Evolutionary conservation across 768 basidiomycete species (phyloP), one percentile per base, ranked within the genome.

Genomic region (Phylloporus arenicola): DNA sequence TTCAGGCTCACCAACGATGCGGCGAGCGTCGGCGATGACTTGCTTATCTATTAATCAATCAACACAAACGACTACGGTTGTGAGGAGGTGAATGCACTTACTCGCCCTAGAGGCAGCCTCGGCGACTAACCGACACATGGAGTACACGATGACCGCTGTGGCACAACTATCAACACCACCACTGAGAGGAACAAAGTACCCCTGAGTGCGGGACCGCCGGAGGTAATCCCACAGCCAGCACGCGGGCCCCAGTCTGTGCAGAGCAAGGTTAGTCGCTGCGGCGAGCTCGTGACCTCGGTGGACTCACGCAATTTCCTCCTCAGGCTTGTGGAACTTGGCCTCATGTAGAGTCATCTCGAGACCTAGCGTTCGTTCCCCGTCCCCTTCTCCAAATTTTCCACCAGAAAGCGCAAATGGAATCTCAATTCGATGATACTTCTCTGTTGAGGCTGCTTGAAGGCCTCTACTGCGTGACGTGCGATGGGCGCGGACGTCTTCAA

Each of bases 201-300:
- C 96, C 56, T 92, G 89, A 0, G 87, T 92, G 9, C 90, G 77
- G 6, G 95, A 98, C 39, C 96, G 83, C 33, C 96, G 80, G 27
- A 99, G 81, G 63, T 98, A 99, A 65, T 99, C 96, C 96, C 96
- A 99, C n/a, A 99, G 75, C 96, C 96, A 99, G 64, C 96, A 98
- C 14, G 95, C 96, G 7, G 96, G 96, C 5, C 96, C 96, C 3
- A 98, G 73, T 3, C 95, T 97, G 54, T 24, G 13, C 6, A 16
- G 38, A 24, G 1, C 22, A 45, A 17, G n/a, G 43, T 52, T 17
- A 58, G 42, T 38, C 27, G 27, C 35, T 1, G 12, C 13, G 12
- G 1, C 12, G 29, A 19, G 19, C 25, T 40, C 3, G 6, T 4
- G 16, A 25, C 13, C 16, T 14, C 3, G 34, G 33, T 12, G 39